phyloP scores from a whole-genome alignment of 306 rosid species.

The Senna siamea region DNA sequence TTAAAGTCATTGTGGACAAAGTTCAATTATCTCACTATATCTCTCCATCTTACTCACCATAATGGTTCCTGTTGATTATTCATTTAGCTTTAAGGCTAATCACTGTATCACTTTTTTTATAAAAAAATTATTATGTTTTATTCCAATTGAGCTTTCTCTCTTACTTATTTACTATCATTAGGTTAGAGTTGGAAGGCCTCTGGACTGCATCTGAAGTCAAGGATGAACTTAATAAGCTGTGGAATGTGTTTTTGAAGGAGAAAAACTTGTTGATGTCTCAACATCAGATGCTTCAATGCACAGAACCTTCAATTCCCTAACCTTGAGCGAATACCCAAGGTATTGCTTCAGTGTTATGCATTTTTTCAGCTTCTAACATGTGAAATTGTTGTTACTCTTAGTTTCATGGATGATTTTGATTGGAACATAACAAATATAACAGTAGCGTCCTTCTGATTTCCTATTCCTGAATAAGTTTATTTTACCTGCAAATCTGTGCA shows the following conservation, averaged over 20 bases:
- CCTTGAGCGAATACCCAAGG: constrained; percentile 72
- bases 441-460: neutral
- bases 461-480: neutral
- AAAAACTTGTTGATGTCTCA: constrained; percentile 74
- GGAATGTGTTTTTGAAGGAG: constrained; percentile 67
- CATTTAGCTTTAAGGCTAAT: neutral
- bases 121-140: neutral
- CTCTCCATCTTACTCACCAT: neutral
- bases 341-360: neutral
- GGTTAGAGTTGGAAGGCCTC: constrained; percentile 73
- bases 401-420: neutral
- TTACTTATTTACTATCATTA: constrained; percentile 23
- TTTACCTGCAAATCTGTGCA: neutral
- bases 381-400: neutral
- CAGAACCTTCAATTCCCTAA: constrained; percentile 64
- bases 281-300: constrained; percentile 67
- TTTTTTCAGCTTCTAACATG: neutral
- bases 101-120: neutral
- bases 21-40: neutral
- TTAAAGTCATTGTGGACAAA: neutral
- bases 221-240: constrained; percentile 66
- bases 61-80: neutral
- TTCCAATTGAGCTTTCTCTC: too few relatives aligned
- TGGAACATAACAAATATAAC: too few relatives aligned
- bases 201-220: constrained; percentile 61